Conservation (phyloP, 73 alveolate genomes). For the Blepharisma stoltei region DNA sequence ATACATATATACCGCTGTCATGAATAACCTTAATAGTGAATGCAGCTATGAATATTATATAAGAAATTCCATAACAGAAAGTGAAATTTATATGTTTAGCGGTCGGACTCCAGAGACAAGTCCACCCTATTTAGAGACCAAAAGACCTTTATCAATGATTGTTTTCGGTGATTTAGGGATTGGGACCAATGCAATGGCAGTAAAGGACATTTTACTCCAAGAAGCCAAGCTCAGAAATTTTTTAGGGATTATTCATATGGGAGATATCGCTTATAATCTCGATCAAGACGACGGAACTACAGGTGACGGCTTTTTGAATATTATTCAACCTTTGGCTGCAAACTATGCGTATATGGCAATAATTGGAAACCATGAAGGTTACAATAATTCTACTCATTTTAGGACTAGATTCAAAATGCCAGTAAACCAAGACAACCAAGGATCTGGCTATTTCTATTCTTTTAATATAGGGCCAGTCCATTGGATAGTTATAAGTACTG, state of each 20-base stretch:
- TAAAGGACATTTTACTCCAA: background rate
- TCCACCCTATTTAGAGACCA: no score
- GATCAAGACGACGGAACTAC: background rate
- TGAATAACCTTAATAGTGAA: background rate
- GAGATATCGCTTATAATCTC: constrained; percentile 16
- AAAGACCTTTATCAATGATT: background rate
- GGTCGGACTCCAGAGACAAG: constrained; percentile 20
- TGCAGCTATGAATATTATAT: background rate
- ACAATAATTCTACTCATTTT: background rate
- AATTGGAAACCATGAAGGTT: constrained; percentile 15
- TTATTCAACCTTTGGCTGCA: background rate
- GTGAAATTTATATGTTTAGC: background rate
- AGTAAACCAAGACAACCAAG: constrained; percentile 1
- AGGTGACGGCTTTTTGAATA: background rate
- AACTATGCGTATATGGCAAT: background rate
- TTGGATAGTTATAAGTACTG: background rate
- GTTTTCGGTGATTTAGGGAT: constrained; percentile 17
- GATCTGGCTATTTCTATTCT: constrained; percentile 4
- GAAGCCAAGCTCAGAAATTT: background rate
- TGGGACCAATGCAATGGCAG: background rate
- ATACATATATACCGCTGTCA: constrained; percentile 15
- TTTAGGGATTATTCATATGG: constrained; percentile 1
- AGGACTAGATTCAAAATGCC: constrained; percentile 17
- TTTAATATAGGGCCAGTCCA: background rate
- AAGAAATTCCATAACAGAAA: background rate